Evolutionary conservation across 495 filamentous ascomycete species (phyloP), one percentile per base, ranked within the genome.

Genomic region (Penicillium canescens): DNA sequence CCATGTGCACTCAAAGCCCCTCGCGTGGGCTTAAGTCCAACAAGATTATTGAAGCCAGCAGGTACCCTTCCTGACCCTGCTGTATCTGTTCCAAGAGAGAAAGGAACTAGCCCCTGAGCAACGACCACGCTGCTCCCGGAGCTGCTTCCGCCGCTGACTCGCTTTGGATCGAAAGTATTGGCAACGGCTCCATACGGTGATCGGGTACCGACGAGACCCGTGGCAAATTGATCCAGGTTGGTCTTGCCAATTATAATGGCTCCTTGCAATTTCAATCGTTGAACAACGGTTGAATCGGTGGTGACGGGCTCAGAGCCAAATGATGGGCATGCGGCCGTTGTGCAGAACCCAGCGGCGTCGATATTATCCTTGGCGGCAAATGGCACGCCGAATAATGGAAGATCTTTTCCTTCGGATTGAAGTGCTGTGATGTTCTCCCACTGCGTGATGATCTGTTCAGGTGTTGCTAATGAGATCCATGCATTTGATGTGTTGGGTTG

Each of bases 201-300:
- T 6, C 86, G 82, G 43, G 81, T 79, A n/a, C 78, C 80, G 20
- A 72, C 77, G 3, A 85, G 67, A 10, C 86, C 86, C 0, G 85
- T 89, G 13, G 84, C 86, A 7, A 88, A 72, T 63, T 88, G 85
- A 65, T 89, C 86, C 23, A 89, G 75, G 57, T 89, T 88, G 7
- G 78, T 77, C 60, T 89, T 89, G 20, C 86, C 86, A 45, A 89
- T 73, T 41, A 84, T 80, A 34, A 89, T 62, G 0, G 80, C 86
- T 3, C 86, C 86, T 39, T 69, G 61, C 6, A 65, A 60, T 20
- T 70, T 60, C 5, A 77, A 50, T 31, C 28, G 28, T 31, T 7
- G 33, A 5, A 59, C 56, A 14, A 62, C 52, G 2, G 51, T 59
- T 8, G 60, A 50, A 10, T 67, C 63, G 34, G 71, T 75, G 10